Evolutionary conservation across 305 asterid genomes (phyloP), one percentile per base, ranked within the genome.

Genomic region (Ajuga reptans): DNA sequence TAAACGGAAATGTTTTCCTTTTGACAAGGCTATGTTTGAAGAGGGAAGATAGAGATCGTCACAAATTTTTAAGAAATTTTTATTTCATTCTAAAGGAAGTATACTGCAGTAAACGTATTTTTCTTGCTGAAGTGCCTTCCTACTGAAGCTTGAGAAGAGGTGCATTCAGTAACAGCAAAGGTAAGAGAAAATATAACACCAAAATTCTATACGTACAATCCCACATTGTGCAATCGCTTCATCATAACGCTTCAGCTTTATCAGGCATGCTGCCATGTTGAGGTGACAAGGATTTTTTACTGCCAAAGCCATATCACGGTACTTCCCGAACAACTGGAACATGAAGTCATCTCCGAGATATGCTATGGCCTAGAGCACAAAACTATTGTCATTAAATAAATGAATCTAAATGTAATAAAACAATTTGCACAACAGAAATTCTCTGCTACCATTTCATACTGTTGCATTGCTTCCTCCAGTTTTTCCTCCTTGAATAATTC

Each of bases 221-320:
- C 91, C 88, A 79, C 99, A 93, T 37, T 93, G 99, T 8, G 85
- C 91, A 66, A 91, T 89, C 76, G 99, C 99, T 65, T 93, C 99
- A 34, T 91, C 90, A 49, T 84, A 89, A 66, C 97, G 91, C 79
- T 89, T 84, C 78, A 87, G 95, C 89, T 82, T 93, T 78, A 93
- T 84, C 82, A 89, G 63, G 76, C 97, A 93, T 36, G 97, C 97
- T 43, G 97, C 97, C 82, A 82, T 81, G 87, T 93, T 93, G 51
- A 93, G 95, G 78, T 93, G 99, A 82, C 96, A 93, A 50, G 99
- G 99, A 75, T 93, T 93, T 78, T 93, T 91, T 12, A 91, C 99
- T 53, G 99, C 97, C 87, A 91, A 81, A 75, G 99, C 97, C 96
- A 89, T 91, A 75, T 91, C 99, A 37, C 90, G 89, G 57, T 82